Percentiles rank a stretch among this genome's conserved stretches.
These are phyloP conservation scores for Ophiocordyceps camponoti-leonardi DNA, from an alignment of 2,329 filamentous ascomycete species.

Conservation along the genomic window DNA sequence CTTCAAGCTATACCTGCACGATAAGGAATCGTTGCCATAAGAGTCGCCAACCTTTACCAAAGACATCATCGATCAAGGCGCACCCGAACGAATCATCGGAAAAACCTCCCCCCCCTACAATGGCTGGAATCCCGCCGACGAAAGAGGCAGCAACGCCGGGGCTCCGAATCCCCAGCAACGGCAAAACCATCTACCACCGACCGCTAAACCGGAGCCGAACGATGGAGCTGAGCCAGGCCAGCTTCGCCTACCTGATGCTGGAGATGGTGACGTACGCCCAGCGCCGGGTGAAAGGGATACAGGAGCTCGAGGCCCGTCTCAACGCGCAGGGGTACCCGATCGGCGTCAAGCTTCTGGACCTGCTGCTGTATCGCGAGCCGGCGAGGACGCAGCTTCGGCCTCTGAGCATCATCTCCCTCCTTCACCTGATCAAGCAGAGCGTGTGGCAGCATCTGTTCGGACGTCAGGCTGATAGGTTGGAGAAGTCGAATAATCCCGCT, in stretches of 20 bases:
- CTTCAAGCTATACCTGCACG: background rate
- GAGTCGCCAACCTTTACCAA: background rate
- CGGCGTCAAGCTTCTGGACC: slow-evolving; percentile 84
- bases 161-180: slow-evolving; percentile 76
- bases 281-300: slow-evolving; percentile 73
- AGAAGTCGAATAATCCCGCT: slow-evolving; percentile 66
- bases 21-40: background rate
- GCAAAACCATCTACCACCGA: slow-evolving; percentile 96
- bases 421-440: slow-evolving; percentile 88
- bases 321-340: slow-evolving; percentile 88
- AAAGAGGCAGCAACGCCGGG: slow-evolving; percentile 25
- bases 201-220: slow-evolving; percentile 81
- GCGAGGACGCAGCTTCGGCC: slow-evolving; percentile 57
- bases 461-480: slow-evolving; percentile 78
- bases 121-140: background rate
- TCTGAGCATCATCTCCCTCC: slow-evolving; percentile 72
- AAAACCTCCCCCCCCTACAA: background rate
- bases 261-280: slow-evolving; percentile 97
- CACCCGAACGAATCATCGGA: background rate
- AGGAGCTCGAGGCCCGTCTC: slow-evolving; percentile 79
- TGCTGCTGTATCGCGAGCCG: slow-evolving; percentile 73
- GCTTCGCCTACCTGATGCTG: slow-evolving; percentile 89
- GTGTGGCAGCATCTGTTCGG: slow-evolving; percentile 88
- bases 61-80: background rate
- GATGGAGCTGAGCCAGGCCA: slow-evolving; percentile 76